Conservation (phyloP, 2,329 filamentous ascomycete genomes). For the Penicillium sp. region DNA sequence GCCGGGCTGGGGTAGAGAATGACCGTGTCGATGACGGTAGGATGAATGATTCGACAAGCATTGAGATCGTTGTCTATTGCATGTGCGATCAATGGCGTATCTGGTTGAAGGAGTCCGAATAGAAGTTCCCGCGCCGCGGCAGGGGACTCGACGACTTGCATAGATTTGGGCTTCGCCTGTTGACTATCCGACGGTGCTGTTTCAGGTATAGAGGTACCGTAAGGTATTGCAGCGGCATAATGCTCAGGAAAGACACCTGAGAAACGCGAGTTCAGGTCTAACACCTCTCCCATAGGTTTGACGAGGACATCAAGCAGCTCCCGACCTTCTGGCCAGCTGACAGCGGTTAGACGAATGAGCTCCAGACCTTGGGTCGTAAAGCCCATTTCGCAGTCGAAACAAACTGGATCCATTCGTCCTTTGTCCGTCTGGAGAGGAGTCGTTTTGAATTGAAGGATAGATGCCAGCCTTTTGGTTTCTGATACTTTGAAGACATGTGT, state of each 20-base stretch:
- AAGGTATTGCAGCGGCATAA: constrained; percentile 69
- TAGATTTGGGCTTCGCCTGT: constrained; percentile 38
- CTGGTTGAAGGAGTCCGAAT: constrained; percentile 73
- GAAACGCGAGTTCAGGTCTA: constrained; percentile 91
- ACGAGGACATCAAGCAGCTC: constrained; percentile 83
- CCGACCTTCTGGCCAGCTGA: constrained; percentile 80
- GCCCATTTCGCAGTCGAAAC: constrained; percentile 97
- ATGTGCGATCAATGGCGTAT: constrained; percentile 87
- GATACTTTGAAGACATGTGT: constrained; percentile 88
- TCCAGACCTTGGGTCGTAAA: constrained; percentile 90
- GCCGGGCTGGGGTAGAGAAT: constrained; percentile 78
- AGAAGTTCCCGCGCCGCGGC: constrained; percentile 75
- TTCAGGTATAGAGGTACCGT: constrained; percentile 36
- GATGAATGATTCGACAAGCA: constrained; percentile 79
- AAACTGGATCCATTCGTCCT: constrained; percentile 57
- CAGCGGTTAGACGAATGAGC: constrained; percentile 84
- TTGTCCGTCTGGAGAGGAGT: constrained; percentile 62
- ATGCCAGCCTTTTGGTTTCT: constrained; percentile 74
- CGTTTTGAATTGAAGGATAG: constrained; percentile 75
- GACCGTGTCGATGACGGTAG: constrained; percentile 81
- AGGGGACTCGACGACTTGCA: constrained; percentile 78
- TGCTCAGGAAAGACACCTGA: constrained; percentile 84
- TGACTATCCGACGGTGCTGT: constrained; percentile 22
- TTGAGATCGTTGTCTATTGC: constrained; percentile 96
- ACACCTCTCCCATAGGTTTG: constrained; percentile 76